These are phyloP conservation scores for Macadamia integrifolia DNA, from an alignment of 164 flowering plant genomes.

Conservation along the genomic window DNA sequence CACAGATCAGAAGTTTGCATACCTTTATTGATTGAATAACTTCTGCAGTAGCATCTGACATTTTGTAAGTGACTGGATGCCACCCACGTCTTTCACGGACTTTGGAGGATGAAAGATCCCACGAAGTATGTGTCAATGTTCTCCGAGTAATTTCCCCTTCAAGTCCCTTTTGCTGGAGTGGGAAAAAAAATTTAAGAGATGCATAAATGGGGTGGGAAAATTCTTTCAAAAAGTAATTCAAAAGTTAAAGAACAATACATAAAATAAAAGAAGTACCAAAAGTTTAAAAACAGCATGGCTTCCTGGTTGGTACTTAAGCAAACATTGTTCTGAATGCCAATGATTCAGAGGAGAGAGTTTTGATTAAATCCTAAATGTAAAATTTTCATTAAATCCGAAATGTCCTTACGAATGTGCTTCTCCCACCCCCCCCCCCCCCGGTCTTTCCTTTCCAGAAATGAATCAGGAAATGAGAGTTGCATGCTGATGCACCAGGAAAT, in stretches of 20 bases:
- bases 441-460: neutral
- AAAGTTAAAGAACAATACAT: neutral
- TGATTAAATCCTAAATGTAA: no score
- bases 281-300: neutral
- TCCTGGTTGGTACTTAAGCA: neutral
- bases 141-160: constrained; percentile 50
- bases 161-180: constrained; percentile 64
- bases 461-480: neutral
- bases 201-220: constrained; percentile 1
- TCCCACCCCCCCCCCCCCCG: neutral
- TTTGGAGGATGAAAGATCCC: constrained; percentile 78
- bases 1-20: neutral
- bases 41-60: constrained; percentile 75
- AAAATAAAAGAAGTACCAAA: neutral
- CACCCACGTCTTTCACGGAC: constrained; percentile 77
- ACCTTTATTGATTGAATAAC: constrained; percentile 55
- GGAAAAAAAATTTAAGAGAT: neutral
- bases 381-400: no score
- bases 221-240: neutral
- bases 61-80: constrained; percentile 90
- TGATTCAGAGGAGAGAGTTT: neutral
- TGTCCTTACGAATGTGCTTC: neutral
- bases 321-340: neutral
- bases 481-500: neutral
- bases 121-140: constrained; percentile 44